phyloP scores from a whole-genome alignment of 2,329 filamentous ascomycete genomes.

The Fusarium nanum region DNA sequence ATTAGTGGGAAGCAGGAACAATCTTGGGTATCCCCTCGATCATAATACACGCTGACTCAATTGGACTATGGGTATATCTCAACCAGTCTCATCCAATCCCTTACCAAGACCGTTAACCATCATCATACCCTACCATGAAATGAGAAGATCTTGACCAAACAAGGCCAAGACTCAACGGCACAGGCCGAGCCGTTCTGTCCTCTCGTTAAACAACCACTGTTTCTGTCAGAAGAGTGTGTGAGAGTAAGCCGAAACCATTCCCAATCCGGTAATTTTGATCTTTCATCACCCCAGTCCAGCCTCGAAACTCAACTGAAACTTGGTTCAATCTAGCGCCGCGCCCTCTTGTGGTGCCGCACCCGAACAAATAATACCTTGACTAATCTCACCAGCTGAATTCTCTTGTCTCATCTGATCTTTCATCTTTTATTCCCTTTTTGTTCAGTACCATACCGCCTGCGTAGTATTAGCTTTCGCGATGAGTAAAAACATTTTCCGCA shows the following conservation, averaged over 20 bases:
- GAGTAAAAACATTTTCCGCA: slow-evolving; percentile 47
- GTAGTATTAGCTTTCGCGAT: slow-evolving; percentile 5
- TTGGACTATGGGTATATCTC: accelerated
- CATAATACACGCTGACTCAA: background rate
- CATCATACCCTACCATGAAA: background rate
- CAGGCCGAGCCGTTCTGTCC: background rate
- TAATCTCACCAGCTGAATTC: slow-evolving; percentile 6
- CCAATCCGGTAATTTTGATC: slow-evolving; percentile 16
- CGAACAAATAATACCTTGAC: slow-evolving; percentile 4
- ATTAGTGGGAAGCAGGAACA: too few relatives aligned
- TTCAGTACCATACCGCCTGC: background rate
- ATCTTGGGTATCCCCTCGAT: background rate
- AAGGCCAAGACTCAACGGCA: background rate
- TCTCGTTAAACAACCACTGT: background rate
- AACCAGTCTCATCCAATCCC: background rate
- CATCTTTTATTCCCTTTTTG: slow-evolving; percentile 17
- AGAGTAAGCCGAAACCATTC: background rate
- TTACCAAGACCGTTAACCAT: too few relatives aligned
- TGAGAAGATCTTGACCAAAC: background rate
- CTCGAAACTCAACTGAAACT: slow-evolving; percentile 10
- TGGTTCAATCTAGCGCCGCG: slow-evolving; percentile 1
- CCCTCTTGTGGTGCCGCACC: background rate
- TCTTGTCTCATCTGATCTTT: background rate
- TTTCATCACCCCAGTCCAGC: slow-evolving; percentile 12
- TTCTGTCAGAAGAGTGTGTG: background rate